Base-by-base conservation (phyloP, 805 yeast genomes). In the Maudiozyma barnettii region DNA sequence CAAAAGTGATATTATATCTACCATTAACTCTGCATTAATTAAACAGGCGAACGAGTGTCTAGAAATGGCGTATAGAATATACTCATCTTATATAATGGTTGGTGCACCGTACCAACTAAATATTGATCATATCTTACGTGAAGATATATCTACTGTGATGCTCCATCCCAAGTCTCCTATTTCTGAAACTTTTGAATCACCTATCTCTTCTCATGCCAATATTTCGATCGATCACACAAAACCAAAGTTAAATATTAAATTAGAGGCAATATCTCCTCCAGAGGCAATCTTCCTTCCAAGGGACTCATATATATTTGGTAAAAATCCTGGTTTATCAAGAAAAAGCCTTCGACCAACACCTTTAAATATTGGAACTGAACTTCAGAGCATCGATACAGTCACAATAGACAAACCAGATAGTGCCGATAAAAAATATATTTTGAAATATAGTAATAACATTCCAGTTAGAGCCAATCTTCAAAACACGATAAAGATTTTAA, bases 91-190 rank as follows among this genome's bases (percentile, higher is more conserved):
- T 60, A 69, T 88, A 43, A 73, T 82, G 14, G 63, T 71, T 18
- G 84, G 83, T 16, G 77, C 95, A 0, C 83, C 90, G 0, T 78
- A 72, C 53, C 82, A 81, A 48, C 66, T 88, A 31, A 88, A 88
- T 55, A 78, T 88, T 43, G 82, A 82, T 51, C 80, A 76, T 55
- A 56, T 51, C 9, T 57, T 80, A 37, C 67, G 79, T 50, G 71
- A 67, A 35, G 59, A 68, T 36, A 73, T 79, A 21, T 64, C 74
- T 0, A 50, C 52, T 5, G 60, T 72, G 0, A 67, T 76, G 58
- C 47, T 70, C 6, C 66, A 67, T 49, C 68, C 75, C 1, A 52
- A 59, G 4, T 68, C 74, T 1, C 71, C 73, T 1, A 37, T 37
- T 14, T n/a, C 22, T 7, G 40, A 37, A 13, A 37, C 14, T 12